Evolutionary conservation across 2,329 filamentous ascomycete species (phyloP).

Genomic region (Cladosporium halotolerans): DNA sequence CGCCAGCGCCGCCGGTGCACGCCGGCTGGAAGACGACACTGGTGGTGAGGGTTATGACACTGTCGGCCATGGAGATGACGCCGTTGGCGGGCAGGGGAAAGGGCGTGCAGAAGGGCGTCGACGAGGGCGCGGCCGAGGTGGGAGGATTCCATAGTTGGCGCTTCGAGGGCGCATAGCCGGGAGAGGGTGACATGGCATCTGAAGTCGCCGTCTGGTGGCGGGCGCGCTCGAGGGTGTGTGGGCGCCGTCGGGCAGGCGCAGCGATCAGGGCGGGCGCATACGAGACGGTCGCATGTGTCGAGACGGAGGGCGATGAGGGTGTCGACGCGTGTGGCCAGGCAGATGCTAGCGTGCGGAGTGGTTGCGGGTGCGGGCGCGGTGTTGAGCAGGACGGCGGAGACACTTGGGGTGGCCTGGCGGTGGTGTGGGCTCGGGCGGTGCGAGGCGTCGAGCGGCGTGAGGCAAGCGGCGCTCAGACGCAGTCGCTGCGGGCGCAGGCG

Average conservation of each 20-base stretch:
- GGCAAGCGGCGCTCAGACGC: too few relatives aligned
- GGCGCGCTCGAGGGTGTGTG: slow-evolving; percentile 1
- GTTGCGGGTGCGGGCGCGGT: neutral
- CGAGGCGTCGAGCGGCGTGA: too few relatives aligned
- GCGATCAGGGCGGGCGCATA: slow-evolving; percentile 10
- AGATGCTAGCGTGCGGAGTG: neutral
- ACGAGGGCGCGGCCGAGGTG: slow-evolving; percentile 12
- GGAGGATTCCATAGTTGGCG: slow-evolving; percentile 31
- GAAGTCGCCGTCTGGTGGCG: neutral
- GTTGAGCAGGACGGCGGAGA: neutral
- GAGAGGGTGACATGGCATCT: slow-evolving; percentile 12
- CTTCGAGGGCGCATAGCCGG: slow-evolving; percentile 11
- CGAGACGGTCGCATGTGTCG: slow-evolving; percentile 1
- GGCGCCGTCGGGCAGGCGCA: slow-evolving; percentile 4
- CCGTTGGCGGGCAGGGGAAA: slow-evolving; percentile 57
- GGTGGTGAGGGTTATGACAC: slow-evolving; percentile 53
- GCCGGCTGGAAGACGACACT: slow-evolving; percentile 55
- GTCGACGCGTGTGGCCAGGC: neutral
- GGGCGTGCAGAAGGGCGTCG: slow-evolving; percentile 49
- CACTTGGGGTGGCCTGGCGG: too few relatives aligned
- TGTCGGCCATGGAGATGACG: slow-evolving; percentile 47
- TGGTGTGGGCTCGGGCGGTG: too few relatives aligned
- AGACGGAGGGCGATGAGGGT: neutral
- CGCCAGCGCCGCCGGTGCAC: slow-evolving; percentile 42
- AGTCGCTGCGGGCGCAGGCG: too few relatives aligned